Conservation (phyloP, 176 grass and related monocot genomes). For the Urochloa ruziziensis region DNA sequence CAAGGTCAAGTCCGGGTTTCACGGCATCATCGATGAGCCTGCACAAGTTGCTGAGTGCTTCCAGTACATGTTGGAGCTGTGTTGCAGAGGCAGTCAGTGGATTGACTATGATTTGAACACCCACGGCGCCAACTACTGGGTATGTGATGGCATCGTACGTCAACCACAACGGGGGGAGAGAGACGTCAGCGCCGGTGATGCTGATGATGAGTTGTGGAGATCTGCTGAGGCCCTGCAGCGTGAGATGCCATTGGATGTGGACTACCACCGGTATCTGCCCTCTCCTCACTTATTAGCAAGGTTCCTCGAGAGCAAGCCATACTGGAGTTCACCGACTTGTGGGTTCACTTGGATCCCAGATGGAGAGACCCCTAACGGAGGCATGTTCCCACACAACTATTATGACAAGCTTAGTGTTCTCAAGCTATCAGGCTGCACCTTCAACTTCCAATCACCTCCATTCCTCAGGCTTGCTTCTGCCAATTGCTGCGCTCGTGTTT, state of each 20-base stretch:
- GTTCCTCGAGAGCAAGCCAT: neutral
- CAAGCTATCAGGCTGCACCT: neutral
- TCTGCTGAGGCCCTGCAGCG: neutral
- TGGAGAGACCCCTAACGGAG: neutral
- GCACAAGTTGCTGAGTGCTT: neutral
- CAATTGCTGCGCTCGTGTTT: too few species aligned
- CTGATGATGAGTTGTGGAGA: neutral
- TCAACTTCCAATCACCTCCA: neutral
- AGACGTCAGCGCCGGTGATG: neutral
- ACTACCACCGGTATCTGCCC: neutral
- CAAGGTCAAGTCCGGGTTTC: neutral
- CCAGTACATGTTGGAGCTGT: neutral
- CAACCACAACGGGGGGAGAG: neutral
- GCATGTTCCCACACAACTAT: neutral
- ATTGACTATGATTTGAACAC: neutral
- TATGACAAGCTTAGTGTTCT: neutral
- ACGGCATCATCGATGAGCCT: neutral
- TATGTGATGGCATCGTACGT: neutral
- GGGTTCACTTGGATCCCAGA: neutral
- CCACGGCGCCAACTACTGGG: neutral
- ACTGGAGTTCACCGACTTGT: neutral
- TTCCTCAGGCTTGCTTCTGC: too few species aligned
- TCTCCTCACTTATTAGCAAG: neutral
- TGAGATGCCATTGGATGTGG: neutral
- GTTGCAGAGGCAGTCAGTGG: rapidly evolving